Base-by-base conservation (phyloP, 1,284 basidiomycete genomes). In the Peniophora sp. region DNA sequence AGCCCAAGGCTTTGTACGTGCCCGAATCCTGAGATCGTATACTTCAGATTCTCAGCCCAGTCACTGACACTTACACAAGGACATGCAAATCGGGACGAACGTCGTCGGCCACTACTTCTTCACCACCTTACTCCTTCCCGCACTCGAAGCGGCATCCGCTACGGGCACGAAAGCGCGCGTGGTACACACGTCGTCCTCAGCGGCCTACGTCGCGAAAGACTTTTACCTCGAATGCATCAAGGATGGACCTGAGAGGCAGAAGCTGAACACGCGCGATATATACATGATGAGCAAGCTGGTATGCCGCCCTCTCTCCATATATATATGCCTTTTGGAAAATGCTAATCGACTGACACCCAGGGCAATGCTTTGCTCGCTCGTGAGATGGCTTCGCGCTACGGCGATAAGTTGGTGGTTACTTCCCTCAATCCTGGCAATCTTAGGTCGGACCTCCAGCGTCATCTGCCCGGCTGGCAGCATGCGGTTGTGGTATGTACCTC, bases 61-160 rank as follows among this genome's bases (percentile, higher is more conserved):
- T n/a, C n/a, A n/a, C n/a, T n/a, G 27, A 32, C 27, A 6, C 27
- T 32, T 5, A 32, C 27, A 32, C 27, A 12, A 32, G 27, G 78
- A 84, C 44, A 59, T 81, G 2, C 79, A 81, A 57, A 81, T 80
- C 50, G 83, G 81, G 1, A 81, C 78, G 9, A 85, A 84, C 59
- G 70, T 73, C 27, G 61, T 83, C 22, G 74, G 27, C 27, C 77
- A 73, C 63, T 77, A 73, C 56, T 72, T 71, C 52, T 70, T 84
- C 50, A 78, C 80, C 3, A 61, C 66, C 17, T 64, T 72, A 3
- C 69, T 79, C 27, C 56, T 78, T 8, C 75, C 77, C 0, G 61
- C 66, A 0, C 65, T 79, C 1, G 55, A 67, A 17, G 61, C 63
- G 0, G 63, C 65, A 2, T 59, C 62, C 5, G 55, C 64, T 0